Conservation (phyloP, 768 basidiomycete species). For the Suillus plorans region DNA sequence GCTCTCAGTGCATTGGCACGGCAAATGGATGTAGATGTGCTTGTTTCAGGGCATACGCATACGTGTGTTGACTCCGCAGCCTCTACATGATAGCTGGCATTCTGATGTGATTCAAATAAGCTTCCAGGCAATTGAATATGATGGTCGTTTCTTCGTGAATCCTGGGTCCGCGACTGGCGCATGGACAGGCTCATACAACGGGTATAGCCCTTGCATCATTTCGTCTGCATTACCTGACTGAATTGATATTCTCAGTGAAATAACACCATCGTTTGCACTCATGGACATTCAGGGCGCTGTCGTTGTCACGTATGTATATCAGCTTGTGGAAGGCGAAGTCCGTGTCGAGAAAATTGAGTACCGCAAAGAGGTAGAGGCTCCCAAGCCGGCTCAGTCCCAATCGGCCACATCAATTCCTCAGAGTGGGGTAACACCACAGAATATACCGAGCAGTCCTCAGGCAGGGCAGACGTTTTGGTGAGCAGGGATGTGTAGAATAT, state of each 20-base stretch:
- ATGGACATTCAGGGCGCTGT: constrained; percentile 98
- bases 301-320: constrained; percentile 96
- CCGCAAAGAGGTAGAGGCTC: constrained; percentile 56
- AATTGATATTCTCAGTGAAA: constrained; percentile 51
- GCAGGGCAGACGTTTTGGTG: constrained; percentile 5
- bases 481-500: background rate
- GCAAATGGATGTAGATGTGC: constrained; percentile 97
- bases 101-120: constrained; percentile 36
- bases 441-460: constrained; percentile 38
- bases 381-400: constrained; percentile 36
- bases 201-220: constrained; percentile 2
- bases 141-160: constrained; percentile 92
- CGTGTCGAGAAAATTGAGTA: constrained; percentile 91
- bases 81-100: background rate
- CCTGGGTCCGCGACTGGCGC: constrained; percentile 95
- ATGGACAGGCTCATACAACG: constrained; percentile 62
- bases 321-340: constrained; percentile 90
- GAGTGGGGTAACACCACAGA: constrained; percentile 49
- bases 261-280: constrained; percentile 91
- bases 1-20: constrained; percentile 85
- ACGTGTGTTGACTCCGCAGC: constrained; percentile 44
- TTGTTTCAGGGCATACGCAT: constrained; percentile 93
- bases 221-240: background rate
- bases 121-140: constrained; percentile 92
- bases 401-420: constrained; percentile 35